Percentiles rank a stretch among this genome's conserved stretches.
Evolutionary conservation across 805 yeast species (phyloP).

Genomic region (Torulaspora microellipsoides): DNA sequence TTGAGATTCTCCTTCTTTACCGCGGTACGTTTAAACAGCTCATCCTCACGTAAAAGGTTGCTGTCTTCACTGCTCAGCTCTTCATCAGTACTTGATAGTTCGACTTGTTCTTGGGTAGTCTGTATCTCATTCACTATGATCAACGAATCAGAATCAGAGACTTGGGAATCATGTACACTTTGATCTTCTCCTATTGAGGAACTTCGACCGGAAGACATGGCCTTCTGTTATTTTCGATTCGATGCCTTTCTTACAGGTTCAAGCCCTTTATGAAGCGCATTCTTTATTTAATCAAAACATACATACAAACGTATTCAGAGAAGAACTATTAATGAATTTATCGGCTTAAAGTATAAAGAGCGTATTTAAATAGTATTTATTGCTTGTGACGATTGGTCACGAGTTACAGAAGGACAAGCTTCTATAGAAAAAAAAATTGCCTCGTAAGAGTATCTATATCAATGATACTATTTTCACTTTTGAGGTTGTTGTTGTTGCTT

Average conservation of each 20-base stretch:
- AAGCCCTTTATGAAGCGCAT: too few relatives aligned
- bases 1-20: background rate
- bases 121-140: slow-evolving; percentile 1
- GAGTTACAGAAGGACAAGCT: background rate
- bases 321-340: too few relatives aligned
- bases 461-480: too few relatives aligned
- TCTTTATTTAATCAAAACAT: too few relatives aligned
- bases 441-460: background rate
- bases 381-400: background rate
- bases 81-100: slow-evolving; percentile 3
- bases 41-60: background rate
- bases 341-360: too few relatives aligned
- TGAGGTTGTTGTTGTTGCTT: slow-evolving; percentile 5
- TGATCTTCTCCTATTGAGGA: background rate
- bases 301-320: too few relatives aligned
- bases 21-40: background rate
- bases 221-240: too few relatives aligned
- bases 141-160: slow-evolving; percentile 9
- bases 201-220: too few relatives aligned
- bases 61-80: slow-evolving; percentile 1
- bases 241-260: too few relatives aligned
- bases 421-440: background rate
- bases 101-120: background rate
- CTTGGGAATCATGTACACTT: slow-evolving; percentile 10
- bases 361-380: too few relatives aligned